Conservation (phyloP, 306 rosid genomes). For the Gillenia trifoliata region DNA sequence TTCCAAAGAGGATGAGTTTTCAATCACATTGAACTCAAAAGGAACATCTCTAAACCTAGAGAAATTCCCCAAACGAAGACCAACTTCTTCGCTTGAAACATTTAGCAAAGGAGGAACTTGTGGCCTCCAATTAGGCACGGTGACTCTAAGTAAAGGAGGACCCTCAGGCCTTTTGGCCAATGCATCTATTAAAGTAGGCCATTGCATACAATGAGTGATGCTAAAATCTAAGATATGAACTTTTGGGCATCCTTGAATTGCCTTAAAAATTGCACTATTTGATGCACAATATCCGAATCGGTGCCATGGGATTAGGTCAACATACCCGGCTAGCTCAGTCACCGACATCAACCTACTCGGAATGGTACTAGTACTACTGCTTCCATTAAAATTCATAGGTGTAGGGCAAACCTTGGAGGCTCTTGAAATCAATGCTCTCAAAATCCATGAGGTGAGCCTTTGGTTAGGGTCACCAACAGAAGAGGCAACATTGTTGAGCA, state of each 20-base stretch:
- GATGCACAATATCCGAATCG: constrained; percentile 85
- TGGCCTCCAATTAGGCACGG: constrained; percentile 71
- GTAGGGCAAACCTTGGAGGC: constrained; percentile 71
- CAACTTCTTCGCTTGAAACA: constrained; percentile 65
- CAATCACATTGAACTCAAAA: constrained; percentile 64
- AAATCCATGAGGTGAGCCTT: constrained; percentile 82
- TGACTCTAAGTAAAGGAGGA: constrained; percentile 71
- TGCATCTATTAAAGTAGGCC: constrained; percentile 91
- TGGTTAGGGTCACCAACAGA: constrained; percentile 84
- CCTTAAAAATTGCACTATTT: constrained; percentile 65
- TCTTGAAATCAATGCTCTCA: constrained; percentile 81
- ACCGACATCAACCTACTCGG: constrained; percentile 71
- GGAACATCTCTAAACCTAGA: constrained; percentile 66
- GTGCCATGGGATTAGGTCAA: constrained; percentile 96
- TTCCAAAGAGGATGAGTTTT: constrained; percentile 27
- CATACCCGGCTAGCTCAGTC: constrained; percentile 88
- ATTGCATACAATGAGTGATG: constrained; percentile 89
- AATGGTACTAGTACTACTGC: constrained; percentile 10
- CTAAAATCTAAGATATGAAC: constrained; percentile 88
- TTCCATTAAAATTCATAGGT: constrained; percentile 43
- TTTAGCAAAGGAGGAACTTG: constrained; percentile 74
- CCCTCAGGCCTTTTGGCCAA: constrained; percentile 75
- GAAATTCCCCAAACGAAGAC: constrained; percentile 68
- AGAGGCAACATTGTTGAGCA: constrained; percentile 86
- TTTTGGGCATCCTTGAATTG: constrained; percentile 51